Evolutionary conservation across 352 stramenopile species (phyloP).

Genomic region (Phytophthora brassicae): DNA sequence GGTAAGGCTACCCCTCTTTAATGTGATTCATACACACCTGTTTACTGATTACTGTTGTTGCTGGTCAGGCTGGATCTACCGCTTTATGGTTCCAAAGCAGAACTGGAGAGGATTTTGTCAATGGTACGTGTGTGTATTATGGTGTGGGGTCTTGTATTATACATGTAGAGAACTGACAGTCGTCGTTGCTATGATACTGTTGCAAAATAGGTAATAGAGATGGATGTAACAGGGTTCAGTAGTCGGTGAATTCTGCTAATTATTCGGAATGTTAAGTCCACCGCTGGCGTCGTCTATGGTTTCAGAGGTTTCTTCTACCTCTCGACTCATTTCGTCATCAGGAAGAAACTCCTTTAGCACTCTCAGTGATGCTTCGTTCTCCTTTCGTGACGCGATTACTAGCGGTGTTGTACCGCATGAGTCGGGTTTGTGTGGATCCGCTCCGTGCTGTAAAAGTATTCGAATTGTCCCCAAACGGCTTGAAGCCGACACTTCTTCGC

Average conservation of each 20-base stretch:
- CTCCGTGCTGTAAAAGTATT: conserved; percentile 62
- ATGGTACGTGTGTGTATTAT: conserved; percentile 62
- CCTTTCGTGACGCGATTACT: conserved; percentile 66
- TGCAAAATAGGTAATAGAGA: conserved; percentile 52
- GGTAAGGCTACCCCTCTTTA: conserved; percentile 30
- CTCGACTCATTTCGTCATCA: conserved; percentile 19
- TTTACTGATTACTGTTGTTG: conserved; percentile 11
- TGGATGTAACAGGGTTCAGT: conserved; percentile 80
- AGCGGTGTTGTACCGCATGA: conserved; percentile 56
- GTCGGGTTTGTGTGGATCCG: conserved; percentile 44
- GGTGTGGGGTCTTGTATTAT: not conserved
- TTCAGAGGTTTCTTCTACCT: conserved; percentile 22
- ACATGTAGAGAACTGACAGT: too few relatives aligned
- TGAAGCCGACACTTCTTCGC: conserved; percentile 63
- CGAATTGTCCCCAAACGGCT: conserved; percentile 77
- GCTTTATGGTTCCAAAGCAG: conserved; percentile 79
- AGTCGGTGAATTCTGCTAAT: conserved; percentile 42
- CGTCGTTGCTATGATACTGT: too few relatives aligned
- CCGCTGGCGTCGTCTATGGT: conserved; percentile 22
- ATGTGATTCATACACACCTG: not conserved
- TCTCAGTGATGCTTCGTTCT: conserved; percentile 59
- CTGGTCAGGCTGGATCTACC: conserved; percentile 67
- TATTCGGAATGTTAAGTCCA: conserved; percentile 23
- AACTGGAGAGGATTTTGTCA: conserved; percentile 92
- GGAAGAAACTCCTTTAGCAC: conserved; percentile 60